Evolutionary conservation across 2,329 filamentous ascomycete genomes (phyloP), one percentile per base, ranked within the genome.

Genomic region (Aspergillus unguis): DNA sequence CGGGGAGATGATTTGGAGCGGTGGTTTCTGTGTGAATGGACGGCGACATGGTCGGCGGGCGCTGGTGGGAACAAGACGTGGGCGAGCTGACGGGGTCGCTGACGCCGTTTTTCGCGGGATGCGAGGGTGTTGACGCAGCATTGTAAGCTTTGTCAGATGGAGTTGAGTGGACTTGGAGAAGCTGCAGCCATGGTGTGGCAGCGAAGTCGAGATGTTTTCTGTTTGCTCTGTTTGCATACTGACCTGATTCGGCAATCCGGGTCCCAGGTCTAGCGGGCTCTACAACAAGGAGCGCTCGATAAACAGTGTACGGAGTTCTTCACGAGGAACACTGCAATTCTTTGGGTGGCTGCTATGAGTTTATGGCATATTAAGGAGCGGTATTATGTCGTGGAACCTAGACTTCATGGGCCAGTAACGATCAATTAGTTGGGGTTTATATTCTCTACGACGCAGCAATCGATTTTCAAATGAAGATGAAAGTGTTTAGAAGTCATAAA

Each of bases 11-110:
- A 83, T 74, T 47, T 79, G 76, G 44, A 80, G 76, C 38, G 74
- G 76, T 33, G 77, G 74, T 60, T 79, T 81, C 57, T 81, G 78
- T 11, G 83, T 85, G 69, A 87, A 86, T 33, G 75, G 75, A 28
- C 54, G 54, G 42, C 83, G 80, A 25, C 63, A 60, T 35, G 62
- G 60, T 33, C 62, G 60, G 31, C 52, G 55, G 26, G 53, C 38
- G 37, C 43, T 48, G 41, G 53, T 46, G 5, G 46, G 52, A 56
- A 32, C 5, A 31, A 68, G 69, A 2, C 69, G 71, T 11, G 71
- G 67, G 17, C 69, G 64, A 26, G 72, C 59, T 28, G 69, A 71
- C 35, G 71, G 70, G n/a, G 61, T 50, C 35, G 68, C 60, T 11
- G 17, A 6, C 52, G 62, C 60, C 44, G 69, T 64, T 73, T 76